Evolutionary conservation across 2,329 filamentous ascomycete genomes (phyloP).

Genomic region (Pestalotiopsis sp.): DNA sequence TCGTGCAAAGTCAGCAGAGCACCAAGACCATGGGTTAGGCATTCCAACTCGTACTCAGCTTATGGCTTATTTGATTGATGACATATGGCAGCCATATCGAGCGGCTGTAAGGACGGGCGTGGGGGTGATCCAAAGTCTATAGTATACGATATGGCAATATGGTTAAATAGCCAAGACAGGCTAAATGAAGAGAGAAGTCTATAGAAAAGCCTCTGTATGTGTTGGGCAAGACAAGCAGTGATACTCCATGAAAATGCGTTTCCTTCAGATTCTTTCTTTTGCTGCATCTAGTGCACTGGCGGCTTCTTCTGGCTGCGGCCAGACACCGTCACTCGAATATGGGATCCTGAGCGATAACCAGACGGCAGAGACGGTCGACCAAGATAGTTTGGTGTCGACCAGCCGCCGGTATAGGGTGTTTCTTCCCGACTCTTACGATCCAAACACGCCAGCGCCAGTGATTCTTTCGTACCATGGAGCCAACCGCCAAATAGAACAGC

Average conservation of each 20-base stretch:
- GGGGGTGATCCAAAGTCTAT: neutral
- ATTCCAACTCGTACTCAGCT: neutral
- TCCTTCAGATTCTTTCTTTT: neutral
- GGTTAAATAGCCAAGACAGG: neutral
- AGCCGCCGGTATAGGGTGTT: slow-evolving; percentile 24
- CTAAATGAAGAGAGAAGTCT: neutral
- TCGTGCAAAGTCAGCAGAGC: neutral
- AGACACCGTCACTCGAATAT: neutral
- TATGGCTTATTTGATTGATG: neutral
- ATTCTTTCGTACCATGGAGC: slow-evolving; percentile 29
- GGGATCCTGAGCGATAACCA: slow-evolving; percentile 16
- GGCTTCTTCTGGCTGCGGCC: neutral
- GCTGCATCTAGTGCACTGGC: neutral
- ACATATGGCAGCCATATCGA: neutral
- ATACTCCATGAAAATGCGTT: neutral
- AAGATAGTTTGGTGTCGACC: neutral
- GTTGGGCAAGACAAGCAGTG: neutral
- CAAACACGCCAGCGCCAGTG: slow-evolving; percentile 20
- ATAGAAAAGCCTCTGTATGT: neutral
- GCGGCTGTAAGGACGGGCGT: neutral
- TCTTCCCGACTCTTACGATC: slow-evolving; percentile 23
- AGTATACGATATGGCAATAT: neutral
- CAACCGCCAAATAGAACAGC: slow-evolving; percentile 21
- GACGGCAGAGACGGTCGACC: slow-evolving; percentile 9
- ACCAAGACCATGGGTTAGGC: neutral